Conservation (phyloP, 345 rosid species). For the Tarenaya hassleriana region DNA sequence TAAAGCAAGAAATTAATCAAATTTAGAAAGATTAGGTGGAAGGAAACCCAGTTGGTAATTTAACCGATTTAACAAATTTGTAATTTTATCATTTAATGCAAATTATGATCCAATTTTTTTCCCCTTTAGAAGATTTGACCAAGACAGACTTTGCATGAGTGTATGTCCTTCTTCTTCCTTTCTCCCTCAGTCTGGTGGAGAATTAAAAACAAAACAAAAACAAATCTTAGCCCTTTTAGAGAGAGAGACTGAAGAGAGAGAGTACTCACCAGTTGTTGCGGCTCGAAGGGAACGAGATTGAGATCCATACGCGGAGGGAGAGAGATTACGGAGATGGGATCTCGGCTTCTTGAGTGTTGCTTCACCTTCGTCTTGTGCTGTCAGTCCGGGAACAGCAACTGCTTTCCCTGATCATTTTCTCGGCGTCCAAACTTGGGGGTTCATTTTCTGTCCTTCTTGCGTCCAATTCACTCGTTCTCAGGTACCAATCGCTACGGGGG, state of each 20-base stretch:
- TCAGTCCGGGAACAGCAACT: conserved; percentile 24
- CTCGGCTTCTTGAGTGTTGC: conserved; percentile 19
- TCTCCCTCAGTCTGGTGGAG: conserved; percentile 17
- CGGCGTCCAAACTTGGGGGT: conserved; percentile 1
- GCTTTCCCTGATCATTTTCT: conserved; percentile 19
- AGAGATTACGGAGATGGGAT: conserved; percentile 29
- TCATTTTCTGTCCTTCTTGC: not conserved
- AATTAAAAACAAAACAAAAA: not conserved
- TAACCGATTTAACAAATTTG: too few relatives aligned
- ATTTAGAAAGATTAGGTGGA: too few relatives aligned
- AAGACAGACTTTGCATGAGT: conserved; percentile 1
- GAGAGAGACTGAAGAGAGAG: conserved; percentile 20
- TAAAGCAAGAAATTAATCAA: too few relatives aligned
- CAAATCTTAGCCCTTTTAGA: conserved; percentile 14
- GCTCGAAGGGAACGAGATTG: conserved; percentile 25
- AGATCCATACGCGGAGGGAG: conserved; percentile 26
- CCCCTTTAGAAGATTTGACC: conserved; percentile 10
- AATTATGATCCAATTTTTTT: too few relatives aligned
- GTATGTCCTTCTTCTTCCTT: conserved; percentile 22
- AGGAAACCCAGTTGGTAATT: too few relatives aligned
- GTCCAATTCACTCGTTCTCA: conserved; percentile 19
- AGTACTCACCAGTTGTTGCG: conserved; percentile 21
- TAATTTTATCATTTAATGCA: too few relatives aligned
- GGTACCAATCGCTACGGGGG: conserved; percentile 21
- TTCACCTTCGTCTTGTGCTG: conserved; percentile 29